Percentiles rank a stretch among this genome's conserved stretches.
Evolutionary conservation across 148 eudicot species (phyloP).

Genomic region (Cornus suecica): DNA sequence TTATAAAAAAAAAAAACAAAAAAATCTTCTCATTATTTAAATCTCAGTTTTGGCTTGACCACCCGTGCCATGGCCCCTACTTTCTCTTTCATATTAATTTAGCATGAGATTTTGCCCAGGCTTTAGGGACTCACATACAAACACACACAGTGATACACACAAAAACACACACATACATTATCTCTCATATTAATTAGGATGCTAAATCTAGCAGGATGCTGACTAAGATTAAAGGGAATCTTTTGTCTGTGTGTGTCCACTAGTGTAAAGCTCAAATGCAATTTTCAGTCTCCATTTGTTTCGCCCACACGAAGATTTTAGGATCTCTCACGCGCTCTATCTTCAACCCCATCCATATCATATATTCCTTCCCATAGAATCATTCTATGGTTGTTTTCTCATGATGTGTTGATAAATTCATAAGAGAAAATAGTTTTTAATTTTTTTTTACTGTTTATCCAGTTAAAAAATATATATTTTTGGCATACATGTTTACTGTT

Average conservation of each 20-base stretch:
- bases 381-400: background rate
- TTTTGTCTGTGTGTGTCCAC: background rate
- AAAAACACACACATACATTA: background rate
- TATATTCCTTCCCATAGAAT: background rate
- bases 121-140: background rate
- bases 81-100: too few species aligned
- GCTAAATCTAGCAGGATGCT: slow-evolving; percentile 7
- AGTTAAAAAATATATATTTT: too few species aligned
- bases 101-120: background rate
- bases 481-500: too few species aligned
- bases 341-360: background rate
- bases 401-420: too few species aligned
- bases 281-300: background rate
- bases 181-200: background rate
- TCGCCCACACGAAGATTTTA: background rate
- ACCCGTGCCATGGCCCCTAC: too few species aligned
- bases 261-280: background rate
- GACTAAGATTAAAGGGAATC: background rate
- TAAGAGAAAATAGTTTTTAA: too few species aligned
- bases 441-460: too few species aligned
- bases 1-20: too few species aligned
- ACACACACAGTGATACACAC: background rate
- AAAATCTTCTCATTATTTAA: too few species aligned
- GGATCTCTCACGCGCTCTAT: slow-evolving; percentile 13
- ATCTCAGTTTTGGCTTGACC: too few species aligned